Evolutionary conservation across 495 filamentous ascomycete species (phyloP).

Genomic region (Penicillium flavigenum): DNA sequence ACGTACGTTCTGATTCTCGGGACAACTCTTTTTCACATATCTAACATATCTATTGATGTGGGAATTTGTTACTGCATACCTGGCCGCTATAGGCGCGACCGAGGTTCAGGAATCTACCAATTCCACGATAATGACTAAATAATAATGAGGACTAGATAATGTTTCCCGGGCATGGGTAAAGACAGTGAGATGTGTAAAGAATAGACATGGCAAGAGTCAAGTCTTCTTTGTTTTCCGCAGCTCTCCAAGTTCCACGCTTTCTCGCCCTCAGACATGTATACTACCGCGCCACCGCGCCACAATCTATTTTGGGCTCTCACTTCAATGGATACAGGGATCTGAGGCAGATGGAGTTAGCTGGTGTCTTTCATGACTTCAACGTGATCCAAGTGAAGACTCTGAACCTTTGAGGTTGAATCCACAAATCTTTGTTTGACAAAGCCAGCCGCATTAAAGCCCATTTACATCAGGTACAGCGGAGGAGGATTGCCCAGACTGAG

Average conservation of each 20-base stretch:
- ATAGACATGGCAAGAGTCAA: background rate
- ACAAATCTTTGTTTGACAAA: background rate
- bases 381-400: background rate
- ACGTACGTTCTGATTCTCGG: too few species aligned
- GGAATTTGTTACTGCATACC: too few species aligned
- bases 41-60: too few species aligned
- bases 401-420: background rate
- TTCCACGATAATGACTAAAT: background rate
- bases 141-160: background rate
- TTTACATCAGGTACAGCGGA: background rate
- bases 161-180: background rate
- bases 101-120: too few species aligned
- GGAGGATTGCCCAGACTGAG: background rate
- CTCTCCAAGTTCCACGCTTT: background rate
- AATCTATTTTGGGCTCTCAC: background rate
- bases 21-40: too few species aligned
- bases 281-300: background rate
- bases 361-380: background rate
- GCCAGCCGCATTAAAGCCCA: background rate
- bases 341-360: background rate
- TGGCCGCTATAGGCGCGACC: too few species aligned
- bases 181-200: background rate
- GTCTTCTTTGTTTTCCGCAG: background rate
- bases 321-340: background rate
- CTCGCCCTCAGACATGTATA: background rate